Base-by-base conservation (phyloP, 495 filamentous ascomycete species). In the Hypoxylon crocopeplum region DNA sequence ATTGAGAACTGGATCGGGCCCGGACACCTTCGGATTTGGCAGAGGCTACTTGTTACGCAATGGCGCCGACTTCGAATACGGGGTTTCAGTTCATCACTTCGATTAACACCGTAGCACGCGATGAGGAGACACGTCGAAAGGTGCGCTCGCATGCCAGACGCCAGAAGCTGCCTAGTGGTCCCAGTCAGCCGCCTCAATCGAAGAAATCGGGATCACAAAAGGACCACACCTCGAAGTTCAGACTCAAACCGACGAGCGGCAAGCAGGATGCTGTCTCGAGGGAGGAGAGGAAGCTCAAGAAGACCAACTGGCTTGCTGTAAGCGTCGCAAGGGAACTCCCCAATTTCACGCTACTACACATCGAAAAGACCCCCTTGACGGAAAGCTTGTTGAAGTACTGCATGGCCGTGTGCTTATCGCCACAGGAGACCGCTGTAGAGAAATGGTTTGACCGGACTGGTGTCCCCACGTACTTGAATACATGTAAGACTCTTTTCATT, bases 51-150 rank as follows among this genome's bases (percentile, higher is more conserved):
- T 17, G 24, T 7, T 25, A 37, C 54, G 36, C 53, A 48, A 54
- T 58, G 60, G 54, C 21, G 16, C 11, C 60, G 7, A 45, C 7
- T 15, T 21, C 49, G 36, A 16, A 32, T 12, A 62, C 64, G n/a
- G 58, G 50, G 10, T 70, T 70, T 19, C 67, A 70, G 24, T 70
- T 70, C 61, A 70, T 70, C 22, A 70, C 67, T 33, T 70, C 67
- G 20, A 70, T 70, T 42, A 70, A 65, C 42, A 70, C 67, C 8
- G 67, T 70, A 27, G 57, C 58, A 36, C 67, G 65, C 37, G 67
- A 70, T 64, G 67, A 68, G n/a, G 67, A 70, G 44, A 70, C 67
- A 7, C 64, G 67, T 24, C 64, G 67, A 21, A 70, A 54, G 20
- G 67, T 70, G 27, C 64, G 67, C 16, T 70, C 67, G 19, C 67